Evolutionary conservation across 192 early-diverging fungal species (phyloP), one percentile per base, ranked within the genome.

Genomic region (Backusella westeae): DNA sequence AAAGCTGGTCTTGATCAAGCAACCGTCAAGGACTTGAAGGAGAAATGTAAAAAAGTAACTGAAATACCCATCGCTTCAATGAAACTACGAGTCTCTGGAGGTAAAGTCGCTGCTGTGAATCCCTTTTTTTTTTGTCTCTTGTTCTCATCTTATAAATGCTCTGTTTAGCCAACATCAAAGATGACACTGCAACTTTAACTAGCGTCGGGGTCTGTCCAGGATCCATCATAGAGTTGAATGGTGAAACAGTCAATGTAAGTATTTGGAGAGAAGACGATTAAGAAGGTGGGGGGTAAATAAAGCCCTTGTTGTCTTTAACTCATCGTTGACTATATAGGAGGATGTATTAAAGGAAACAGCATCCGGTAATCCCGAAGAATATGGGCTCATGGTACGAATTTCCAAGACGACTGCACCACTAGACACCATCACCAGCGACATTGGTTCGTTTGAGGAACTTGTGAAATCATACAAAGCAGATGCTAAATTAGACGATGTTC

Each of bases 51-150:
- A 69, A 84, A 88, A 49, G 80, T 89, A 29, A 93, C 94, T 0
- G 90, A 92, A 32, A 92, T 98, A 14, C 95, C 95, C 9, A 84
- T 87, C 5, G 90, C 89, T 66, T 88, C 86, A 32, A 90, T 96
- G 84, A 93, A 91, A 72, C 80, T 98, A 23, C 78, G 90, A 34
- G 85, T 89, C 34, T 89, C 90, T 53, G 94, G 92, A 74, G 93
- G 93, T 93, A 89, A 67, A 56, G 8, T 10, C 38, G 8, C 0
- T 39, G 10, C 12, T 10, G 32, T 3, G 32, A 32, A 32, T 3
- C 32, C 32, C 32, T 32, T 39, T 39, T 39, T 39, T 39, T 7
- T 9, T 39, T 39, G 7, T 39, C 12, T 39, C 38, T 2, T 39
- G 38, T 12, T 39, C 38, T 39, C 38, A 39, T 39, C 38, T 39